Evolutionary conservation across 345 rosid species (phyloP), one percentile per base, ranked within the genome.

Genomic region (Triadica sebifera): DNA sequence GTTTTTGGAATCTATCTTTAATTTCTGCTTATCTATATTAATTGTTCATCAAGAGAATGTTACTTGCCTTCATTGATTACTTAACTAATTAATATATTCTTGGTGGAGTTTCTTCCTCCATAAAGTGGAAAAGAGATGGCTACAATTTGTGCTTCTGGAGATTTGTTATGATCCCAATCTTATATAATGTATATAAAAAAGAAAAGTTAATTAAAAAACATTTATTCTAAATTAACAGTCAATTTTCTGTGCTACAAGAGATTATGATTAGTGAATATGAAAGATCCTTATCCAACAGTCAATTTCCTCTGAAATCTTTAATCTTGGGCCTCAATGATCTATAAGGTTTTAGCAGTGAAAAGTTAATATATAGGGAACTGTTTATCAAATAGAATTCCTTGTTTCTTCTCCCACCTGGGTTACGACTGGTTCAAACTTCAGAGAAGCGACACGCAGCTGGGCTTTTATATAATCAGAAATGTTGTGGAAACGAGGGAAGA

Each of bases 51-150:
- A 29, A 29, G 34, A 29, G 34, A 29, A 29, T 29, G 34, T 29
- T n/a, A n/a, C n/a, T 57, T 8, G 20, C 6, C 22, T 58, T 58
- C 10, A 58, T 3, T 58, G 25, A 58, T 53, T 1, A 3, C 2
- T 3, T n/a, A 3, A 53, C 8, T 53, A 53, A 19, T 16, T 53
- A 13, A 53, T 53, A 53, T 29, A 29, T 29, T 1, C 34, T 29
- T 39, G 62, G 69, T 20, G 52, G 52, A 69, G 41, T 69, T 60
- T 69, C 37, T 8, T 46, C 13, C 59, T 74, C 53, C 37, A 39
- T 29, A 43, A 46, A 66, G 77, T 41, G 71, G 57, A 67, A 12
- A 41, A 50, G 37, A 5, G 17, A 9, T 29, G 39, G 68, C 41
- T 17, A 17, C 12, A 43, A 10, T 65, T 15, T 19, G 22, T 8